Evolutionary conservation across 192 early-diverging fungal species (phyloP), one percentile per base, ranked within the genome.

Genomic region (Podila epicladia): DNA sequence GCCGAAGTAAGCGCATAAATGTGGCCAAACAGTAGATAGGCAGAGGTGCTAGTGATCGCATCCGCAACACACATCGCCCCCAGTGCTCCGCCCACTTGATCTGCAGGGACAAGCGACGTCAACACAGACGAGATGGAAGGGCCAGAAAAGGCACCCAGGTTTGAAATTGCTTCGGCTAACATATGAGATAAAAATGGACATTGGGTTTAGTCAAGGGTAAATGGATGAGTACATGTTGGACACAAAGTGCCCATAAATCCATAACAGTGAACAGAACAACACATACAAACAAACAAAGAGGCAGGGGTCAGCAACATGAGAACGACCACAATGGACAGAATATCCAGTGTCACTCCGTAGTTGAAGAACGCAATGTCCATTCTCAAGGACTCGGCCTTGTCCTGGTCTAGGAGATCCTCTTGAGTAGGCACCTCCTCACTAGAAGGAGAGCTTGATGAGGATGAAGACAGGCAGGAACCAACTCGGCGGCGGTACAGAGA

Each of bases 51-150:
- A 17, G 58, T 29, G 20, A 66, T 19, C n/a, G 45, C 20, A 12
- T 66, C 41, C 22, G 29, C 32, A 2, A 72, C 38, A 22, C 53
- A 45, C 15, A 59, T n/a, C 19, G 72, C 72, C 15, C 72, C 72
- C 19, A 62, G 33, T 1, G 63, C 58, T 15, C 11, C 38, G 15
- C 64, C 64, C 9, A 55, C 65, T 5, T 51, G 55, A 28, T 73
- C 4, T 5, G 57, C 58, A 5, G 72, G 64, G 2, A 73, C 38
- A 3, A 66, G 59, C 2, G 64, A 24, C 7, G 64, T 50, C 45
- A 73, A 12, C 28, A 67, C 38, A 5, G 58, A 65, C 19, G 58
- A 26, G 0, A 15, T 22, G 0, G 72, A 32, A 12, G 58, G n/a
- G 0, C 26, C 20, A 0, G 28, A n/a, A 29, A 67, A 37, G 1